Evolutionary conservation across 83 land plant genomes (phyloP), one percentile per base, ranked within the genome.

Genomic region (Isoetes engelmannii): DNA sequence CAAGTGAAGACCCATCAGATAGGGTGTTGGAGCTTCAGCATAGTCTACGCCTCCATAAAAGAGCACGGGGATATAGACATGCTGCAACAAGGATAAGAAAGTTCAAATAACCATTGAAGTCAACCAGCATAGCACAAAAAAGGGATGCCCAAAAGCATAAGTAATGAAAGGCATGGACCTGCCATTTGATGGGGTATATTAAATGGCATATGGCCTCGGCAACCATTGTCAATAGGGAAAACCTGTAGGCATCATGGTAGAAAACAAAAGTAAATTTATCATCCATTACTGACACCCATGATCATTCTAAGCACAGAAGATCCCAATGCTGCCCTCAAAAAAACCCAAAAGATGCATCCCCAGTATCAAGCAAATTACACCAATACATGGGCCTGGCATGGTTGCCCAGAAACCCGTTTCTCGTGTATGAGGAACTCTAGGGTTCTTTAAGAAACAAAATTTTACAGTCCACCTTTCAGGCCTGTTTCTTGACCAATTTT

Each of bases 1-100:
- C 8, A 97, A 88, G 78, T 90, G 97, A 73, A 94, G 99, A 63
- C 99, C 99, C 99, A 94, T 94, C 85, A 94, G 84, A 71, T 94
- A 94, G 21, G 99, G 97, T 5, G 97, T 91, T 64, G 99, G 99
- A 67, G 99, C 99, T 75, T 91, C 99, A 59, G 90, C 87, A 67
- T 91, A 94, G 58, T 94, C 99, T 18, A 91, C 97, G 72, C 97
- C 99, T 76, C 90, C 90, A 81, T 83, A 86, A 78, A 94, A 94
- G 44, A 94, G 84, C 57, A 94, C 77, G 68, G 99, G 99, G 81
- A 94, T 94, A 75, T 91, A 94, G 58, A 91, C 99, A 75, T 94
- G 99, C 97, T 93, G 83, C 87, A 72, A 71, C 21, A 81, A 78
- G 65, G 61, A 70, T n/a, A 44, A 55, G 61, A 7, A 67, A 48